These are phyloP conservation scores for Schizophyllum amplum DNA, from an alignment of 1,284 basidiomycete genomes.

Conservation along the genomic window DNA sequence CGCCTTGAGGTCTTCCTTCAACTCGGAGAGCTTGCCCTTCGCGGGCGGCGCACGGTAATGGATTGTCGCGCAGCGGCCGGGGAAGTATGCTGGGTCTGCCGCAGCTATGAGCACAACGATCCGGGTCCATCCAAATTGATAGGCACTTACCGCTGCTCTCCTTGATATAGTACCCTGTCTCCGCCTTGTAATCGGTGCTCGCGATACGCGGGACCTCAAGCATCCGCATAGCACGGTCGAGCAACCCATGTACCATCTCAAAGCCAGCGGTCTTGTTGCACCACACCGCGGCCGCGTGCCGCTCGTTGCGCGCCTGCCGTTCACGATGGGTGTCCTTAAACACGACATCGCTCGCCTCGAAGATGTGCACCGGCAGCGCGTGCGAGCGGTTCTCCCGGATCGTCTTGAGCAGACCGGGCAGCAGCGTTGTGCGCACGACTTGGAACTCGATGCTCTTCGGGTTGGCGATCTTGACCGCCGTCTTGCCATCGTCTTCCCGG, in stretches of 20 bases:
- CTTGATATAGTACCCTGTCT: conserved; percentile 87
- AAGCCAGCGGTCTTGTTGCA: conserved; percentile 96
- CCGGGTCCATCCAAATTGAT: conserved; percentile 1
- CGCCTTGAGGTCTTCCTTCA: conserved; percentile 30
- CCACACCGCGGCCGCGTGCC: conserved; percentile 88
- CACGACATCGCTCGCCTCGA: conserved; percentile 92
- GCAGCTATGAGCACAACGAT: neutral
- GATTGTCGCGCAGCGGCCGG: conserved; percentile 88
- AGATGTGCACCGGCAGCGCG: conserved; percentile 86
- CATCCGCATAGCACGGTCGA: conserved; percentile 94
- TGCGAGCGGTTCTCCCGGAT: conserved; percentile 95
- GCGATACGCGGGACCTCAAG: conserved; percentile 81
- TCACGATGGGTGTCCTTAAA: conserved; percentile 78
- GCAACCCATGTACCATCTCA: conserved; percentile 91
- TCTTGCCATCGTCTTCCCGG: conserved; percentile 71
- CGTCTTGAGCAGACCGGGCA: conserved; percentile 95
- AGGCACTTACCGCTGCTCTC: conserved; percentile 64
- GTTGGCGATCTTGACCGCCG: conserved; percentile 89
- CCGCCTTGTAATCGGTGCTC: conserved; percentile 43
- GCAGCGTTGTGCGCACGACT: conserved; percentile 90
- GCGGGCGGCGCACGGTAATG: conserved; percentile 65
- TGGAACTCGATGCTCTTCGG: conserved; percentile 98
- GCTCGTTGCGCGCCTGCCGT: conserved; percentile 80
- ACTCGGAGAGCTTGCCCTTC: conserved; percentile 21
- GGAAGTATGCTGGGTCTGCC: conserved; percentile 89